Conservation (phyloP, 2,329 filamentous ascomycete genomes). For the Mycogone perniciosa region DNA sequence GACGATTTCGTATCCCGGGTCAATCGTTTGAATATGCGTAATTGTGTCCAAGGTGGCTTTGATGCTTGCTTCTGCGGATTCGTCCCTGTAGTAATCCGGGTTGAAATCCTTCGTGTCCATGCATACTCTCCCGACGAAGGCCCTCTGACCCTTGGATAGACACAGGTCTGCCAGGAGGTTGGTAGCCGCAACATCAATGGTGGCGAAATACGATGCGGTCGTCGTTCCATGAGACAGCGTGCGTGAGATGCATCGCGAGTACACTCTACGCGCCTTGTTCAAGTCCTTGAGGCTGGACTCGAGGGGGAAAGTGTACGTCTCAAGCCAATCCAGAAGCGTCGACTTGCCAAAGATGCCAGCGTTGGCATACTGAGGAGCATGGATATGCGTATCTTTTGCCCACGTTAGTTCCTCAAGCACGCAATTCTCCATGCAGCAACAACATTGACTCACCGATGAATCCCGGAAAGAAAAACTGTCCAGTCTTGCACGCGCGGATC, state of each 20-base stretch:
- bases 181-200: conserved; percentile 78
- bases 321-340: conserved; percentile 87
- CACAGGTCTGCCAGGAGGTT: conserved; percentile 86
- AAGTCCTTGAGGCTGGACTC: conserved; percentile 68
- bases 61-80: conserved; percentile 52
- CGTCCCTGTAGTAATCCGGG: conserved; percentile 76
- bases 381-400: conserved; percentile 78
- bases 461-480: conserved; percentile 76
- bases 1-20: conserved; percentile 59
- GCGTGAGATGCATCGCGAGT: conserved; percentile 68
- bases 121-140: conserved; percentile 88
- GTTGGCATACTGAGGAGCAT: conserved; percentile 93
- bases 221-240: conserved; percentile 90
- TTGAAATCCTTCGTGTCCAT: conserved; percentile 69
- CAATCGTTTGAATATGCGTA: conserved; percentile 58
- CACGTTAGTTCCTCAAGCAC: neutral
- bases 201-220: conserved; percentile 91
- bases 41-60: conserved; percentile 54
- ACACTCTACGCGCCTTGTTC: conserved; percentile 61
- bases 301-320: conserved; percentile 90
- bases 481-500: conserved; percentile 32
- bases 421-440: neutral
- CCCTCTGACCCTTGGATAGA: conserved; percentile 71
- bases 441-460: conserved; percentile 57
- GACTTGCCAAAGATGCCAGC: conserved; percentile 88